Conservation (phyloP, 495 filamentous ascomycete species). For the Stereocaulon alpinum region DNA sequence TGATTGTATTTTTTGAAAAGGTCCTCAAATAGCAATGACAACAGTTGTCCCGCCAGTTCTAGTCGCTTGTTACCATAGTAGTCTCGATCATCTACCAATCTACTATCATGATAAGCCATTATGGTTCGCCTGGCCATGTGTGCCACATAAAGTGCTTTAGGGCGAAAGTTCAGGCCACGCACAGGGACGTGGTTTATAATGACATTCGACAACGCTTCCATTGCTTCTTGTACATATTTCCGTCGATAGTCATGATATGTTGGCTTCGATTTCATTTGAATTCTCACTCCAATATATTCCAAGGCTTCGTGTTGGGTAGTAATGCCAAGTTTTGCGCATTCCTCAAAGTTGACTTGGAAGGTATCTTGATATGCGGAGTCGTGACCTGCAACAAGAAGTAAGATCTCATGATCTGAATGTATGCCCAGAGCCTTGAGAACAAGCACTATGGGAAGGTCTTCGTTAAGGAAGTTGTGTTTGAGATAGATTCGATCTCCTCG, state of each 20-base stretch:
- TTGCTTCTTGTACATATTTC: constrained; percentile 73
- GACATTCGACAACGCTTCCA: constrained; percentile 83
- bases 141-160: constrained; percentile 90
- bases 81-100: constrained; percentile 87
- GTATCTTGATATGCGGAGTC: constrained; percentile 84
- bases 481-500: constrained; percentile 87
- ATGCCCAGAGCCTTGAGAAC: constrained; percentile 89
- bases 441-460: constrained; percentile 86
- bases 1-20: constrained; percentile 89
- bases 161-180: constrained; percentile 77
- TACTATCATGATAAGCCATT: constrained; percentile 82
- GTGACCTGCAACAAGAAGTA: constrained; percentile 73
- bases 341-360: constrained; percentile 90
- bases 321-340: constrained; percentile 67
- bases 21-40: constrained; percentile 95
- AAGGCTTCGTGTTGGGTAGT: constrained; percentile 90
- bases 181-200: constrained; percentile 93
- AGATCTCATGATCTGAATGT: constrained; percentile 85
- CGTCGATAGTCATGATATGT: constrained; percentile 43
- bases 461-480: constrained; percentile 84
- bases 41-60: constrained; percentile 85
- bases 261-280: constrained; percentile 66
- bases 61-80: constrained; percentile 96
- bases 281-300: constrained; percentile 74
- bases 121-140: constrained; percentile 91